Percentiles rank a stretch among this genome's conserved stretches.
Conservation (phyloP, 345 rosid genomes). For the Pseudoturritis turrita region DNA sequence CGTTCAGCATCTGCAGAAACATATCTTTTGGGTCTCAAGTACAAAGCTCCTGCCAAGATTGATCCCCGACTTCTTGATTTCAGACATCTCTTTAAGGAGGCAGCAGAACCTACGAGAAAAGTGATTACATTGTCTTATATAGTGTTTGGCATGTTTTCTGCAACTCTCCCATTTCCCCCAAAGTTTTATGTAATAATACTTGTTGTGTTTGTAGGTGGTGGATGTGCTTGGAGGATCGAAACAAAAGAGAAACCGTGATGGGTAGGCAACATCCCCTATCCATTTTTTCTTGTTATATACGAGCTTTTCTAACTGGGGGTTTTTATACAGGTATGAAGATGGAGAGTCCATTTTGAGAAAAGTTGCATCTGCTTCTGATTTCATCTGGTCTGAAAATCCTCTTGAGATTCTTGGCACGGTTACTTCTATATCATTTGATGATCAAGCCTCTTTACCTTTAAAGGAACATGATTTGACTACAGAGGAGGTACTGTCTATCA, state of each 20-base stretch:
- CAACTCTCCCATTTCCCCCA: neutral
- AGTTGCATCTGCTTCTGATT: conserved; percentile 74
- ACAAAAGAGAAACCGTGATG: conserved; percentile 80
- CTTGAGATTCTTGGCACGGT: conserved; percentile 91
- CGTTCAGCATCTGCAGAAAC: conserved; percentile 92
- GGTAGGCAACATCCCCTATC: conserved; percentile 45
- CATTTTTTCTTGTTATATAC: neutral
- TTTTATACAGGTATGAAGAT: conserved; percentile 63
- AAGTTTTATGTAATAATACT: neutral
- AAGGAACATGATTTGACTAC: conserved; percentile 69
- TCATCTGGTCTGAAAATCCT: conserved; percentile 77
- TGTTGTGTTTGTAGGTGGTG: conserved; percentile 46
- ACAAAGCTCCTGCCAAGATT: conserved; percentile 90
- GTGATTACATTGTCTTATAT: conserved; percentile 25
- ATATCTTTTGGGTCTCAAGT: conserved; percentile 70
- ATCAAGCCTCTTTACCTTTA: conserved; percentile 51
- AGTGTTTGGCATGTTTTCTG: neutral
- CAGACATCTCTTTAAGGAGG: conserved; percentile 69
- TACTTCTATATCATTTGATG: conserved; percentile 68
- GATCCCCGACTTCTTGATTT: conserved; percentile 86
- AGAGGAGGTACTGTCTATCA: conserved; percentile 51
- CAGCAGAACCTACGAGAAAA: conserved; percentile 60
- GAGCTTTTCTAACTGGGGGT: neutral
- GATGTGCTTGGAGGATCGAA: conserved; percentile 71
- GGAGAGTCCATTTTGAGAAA: conserved; percentile 64